Evolutionary conservation across 495 filamentous ascomycete species (phyloP).

Genomic region (Hypoxylon crocopeplum): DNA sequence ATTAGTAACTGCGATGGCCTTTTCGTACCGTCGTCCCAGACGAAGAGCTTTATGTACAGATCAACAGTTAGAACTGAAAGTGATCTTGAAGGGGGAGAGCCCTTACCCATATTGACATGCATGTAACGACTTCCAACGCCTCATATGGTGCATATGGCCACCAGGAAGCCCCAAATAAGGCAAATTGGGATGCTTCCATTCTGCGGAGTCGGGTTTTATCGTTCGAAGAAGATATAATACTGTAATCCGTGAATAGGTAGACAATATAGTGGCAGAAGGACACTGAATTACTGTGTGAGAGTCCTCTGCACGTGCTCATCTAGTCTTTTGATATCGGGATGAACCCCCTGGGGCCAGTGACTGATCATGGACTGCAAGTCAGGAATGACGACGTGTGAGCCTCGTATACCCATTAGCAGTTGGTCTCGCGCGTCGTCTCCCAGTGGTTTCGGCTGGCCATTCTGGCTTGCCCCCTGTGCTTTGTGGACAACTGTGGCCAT

Average conservation of each 20-base stretch:
- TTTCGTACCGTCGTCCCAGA: conserved; percentile 15
- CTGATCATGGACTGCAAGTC: conserved; percentile 18
- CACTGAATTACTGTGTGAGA: background rate
- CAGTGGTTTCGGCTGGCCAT: background rate
- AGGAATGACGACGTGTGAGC: conserved; percentile 14
- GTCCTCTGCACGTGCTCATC: conserved; percentile 10
- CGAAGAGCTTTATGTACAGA: conserved; percentile 3
- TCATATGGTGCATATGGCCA: conserved; percentile 27
- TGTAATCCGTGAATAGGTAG: background rate
- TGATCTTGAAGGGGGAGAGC: background rate
- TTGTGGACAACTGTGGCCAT: conserved; percentile 4
- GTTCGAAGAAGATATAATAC: background rate
- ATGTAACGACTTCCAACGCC: background rate
- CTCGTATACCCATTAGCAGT: conserved; percentile 9
- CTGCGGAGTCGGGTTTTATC: background rate
- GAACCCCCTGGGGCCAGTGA: conserved; percentile 16
- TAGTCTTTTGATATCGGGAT: conserved; percentile 11
- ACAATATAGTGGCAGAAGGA: background rate
- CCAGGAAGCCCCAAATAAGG: conserved; percentile 13
- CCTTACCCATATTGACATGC: conserved; percentile 21
- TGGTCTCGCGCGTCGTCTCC: background rate
- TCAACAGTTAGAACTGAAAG: background rate
- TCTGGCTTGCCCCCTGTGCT: background rate
- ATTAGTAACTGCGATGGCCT: background rate
- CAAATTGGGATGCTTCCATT: background rate